Base-by-base conservation (phyloP, 441 rosid genomes). In the Syzygium syzygioides region DNA sequence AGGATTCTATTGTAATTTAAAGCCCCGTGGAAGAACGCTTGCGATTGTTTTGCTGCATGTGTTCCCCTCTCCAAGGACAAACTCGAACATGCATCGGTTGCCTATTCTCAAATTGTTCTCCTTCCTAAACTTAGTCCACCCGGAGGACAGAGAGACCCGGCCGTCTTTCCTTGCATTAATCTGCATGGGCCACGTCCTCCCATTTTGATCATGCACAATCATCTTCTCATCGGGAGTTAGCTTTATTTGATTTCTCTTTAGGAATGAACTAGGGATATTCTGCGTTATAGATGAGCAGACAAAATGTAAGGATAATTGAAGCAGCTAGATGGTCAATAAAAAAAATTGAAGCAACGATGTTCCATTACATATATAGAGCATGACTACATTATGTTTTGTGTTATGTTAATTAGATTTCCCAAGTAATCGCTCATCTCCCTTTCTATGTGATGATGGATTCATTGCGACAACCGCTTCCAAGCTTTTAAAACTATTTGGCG, bases 121-220 rank as follows among this genome's bases (percentile, higher is more conserved):
- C 48, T 19, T 32, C 68, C 20, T 37, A 79, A 92, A 90, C 19
- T 88, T 55, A 28, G 3, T 4, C 93, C 93, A 93, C 14, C 92
- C 93, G 14, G 54, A 13, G 23, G 37, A 18, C 34, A 90, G 79
- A 28, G 1, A 5, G 23, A 84, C 28, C 41, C 89, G 88, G 57
- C 87, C 86, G 23, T 59, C 53, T 19, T 10, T 55, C 55, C 52
- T 32, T 84, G 19, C 30, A 48, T 1, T 7, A 53, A 85, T 32
- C 84, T 88, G 88, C 80, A 89, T 85, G 37, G 92, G 94, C 94
- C 93, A 93, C 66, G 34, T 83, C 76, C 86, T 88, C 85, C 94
- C 93, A 52, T 83, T 89, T 85, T 90, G 88, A 59, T 90, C 89
- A 18, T 32, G 48, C 86, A 93, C 89, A 53, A 68, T 87, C 88